Base-by-base conservation (phyloP, 345 rosid species). In the Angophora floribunda region DNA sequence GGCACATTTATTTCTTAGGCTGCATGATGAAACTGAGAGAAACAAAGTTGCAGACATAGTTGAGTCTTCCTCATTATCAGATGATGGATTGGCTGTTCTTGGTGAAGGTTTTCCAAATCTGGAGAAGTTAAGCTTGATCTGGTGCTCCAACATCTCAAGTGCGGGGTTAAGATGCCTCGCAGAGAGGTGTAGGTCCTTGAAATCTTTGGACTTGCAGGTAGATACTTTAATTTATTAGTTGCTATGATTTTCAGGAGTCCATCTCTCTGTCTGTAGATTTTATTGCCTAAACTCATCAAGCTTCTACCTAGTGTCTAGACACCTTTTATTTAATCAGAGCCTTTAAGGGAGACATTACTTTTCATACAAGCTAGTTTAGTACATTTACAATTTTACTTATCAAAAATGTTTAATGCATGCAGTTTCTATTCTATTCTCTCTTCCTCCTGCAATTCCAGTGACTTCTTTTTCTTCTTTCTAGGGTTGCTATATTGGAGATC, bases 401-500 rank as follows among this genome's bases (percentile, higher is more conserved):
- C 44, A n/a, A 80, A 13, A 86, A 52, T 86, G 59, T 70, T 44
- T 75, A 30, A 52, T 65, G 47, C 65, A 53, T 30, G 87, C 63
- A 17, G 53, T 55, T 65, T 36, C 59, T 51, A 75, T 51, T 88
- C 49, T 65, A 36, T 85, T 26, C 36, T 65, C 44, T 32, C 51
- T 19, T 75, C n/a, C 6, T 52, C 36, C 51, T 88, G 75, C 49
- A 16, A 36, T 65, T n/a, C 87, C 86, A 70, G 36, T 2, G 47
- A 70, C 36, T 9, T 52, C 36, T 24, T 32, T 86, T 86, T 52
- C 87, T 52, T 87, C 30, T 59, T 86, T 90, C 61, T 90, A 96
- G 98, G 99, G 99, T 93, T 97, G 98, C 92, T 96, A 93, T 92
- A 91, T 95, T 90, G 99, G 99, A 87, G 97, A 97, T 94, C 90